These are phyloP conservation scores for Schizosaccharomyces japonicus DNA, from an alignment of 805 yeast species.

Conservation along the genomic window DNA sequence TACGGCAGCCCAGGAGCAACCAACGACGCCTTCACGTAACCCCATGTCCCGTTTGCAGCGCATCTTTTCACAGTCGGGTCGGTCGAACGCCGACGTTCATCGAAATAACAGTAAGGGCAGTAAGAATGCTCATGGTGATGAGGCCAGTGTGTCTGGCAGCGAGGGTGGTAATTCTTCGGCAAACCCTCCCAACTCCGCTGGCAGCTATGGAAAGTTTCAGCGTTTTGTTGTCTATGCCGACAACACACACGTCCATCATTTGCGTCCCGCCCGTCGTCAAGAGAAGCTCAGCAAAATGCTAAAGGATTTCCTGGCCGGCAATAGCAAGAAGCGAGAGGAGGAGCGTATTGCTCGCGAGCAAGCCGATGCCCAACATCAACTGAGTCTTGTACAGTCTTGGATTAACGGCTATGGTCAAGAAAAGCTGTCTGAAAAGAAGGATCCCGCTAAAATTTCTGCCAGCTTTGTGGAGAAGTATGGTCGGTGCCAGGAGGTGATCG, in stretches of 20 bases:
- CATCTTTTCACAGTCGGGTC: not conserved
- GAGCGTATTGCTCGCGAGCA: constrained; percentile 10
- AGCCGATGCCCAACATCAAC: constrained; percentile 6
- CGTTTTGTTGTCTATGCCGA: constrained; percentile 17
- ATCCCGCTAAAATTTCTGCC: constrained; percentile 12
- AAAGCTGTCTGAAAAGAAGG: constrained; percentile 14
- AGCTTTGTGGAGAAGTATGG: constrained; percentile 80
- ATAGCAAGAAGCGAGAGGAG: constrained; percentile 12
- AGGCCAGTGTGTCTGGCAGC: not conserved
- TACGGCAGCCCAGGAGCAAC: not conserved
- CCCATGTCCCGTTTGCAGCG: constrained; percentile 3
- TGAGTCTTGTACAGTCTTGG: constrained; percentile 11
- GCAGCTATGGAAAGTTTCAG: not conserved
- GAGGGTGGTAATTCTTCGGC: not conserved
- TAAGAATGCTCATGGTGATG: not conserved
- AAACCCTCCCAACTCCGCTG: too few relatives aligned
- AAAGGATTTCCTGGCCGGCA: constrained; percentile 17
- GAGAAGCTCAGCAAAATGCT: constrained; percentile 41
- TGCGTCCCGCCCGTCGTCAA: constrained; percentile 34
- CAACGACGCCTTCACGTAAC: not conserved
- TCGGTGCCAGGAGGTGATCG: constrained; percentile 79
- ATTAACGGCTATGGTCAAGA: constrained; percentile 9
- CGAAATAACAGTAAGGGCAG: not conserved
- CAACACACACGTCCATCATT: constrained; percentile 58
- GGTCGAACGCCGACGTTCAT: not conserved